Evolutionary conservation across 139 green algal species (phyloP).

Genomic region (Asterochloris sp.): DNA sequence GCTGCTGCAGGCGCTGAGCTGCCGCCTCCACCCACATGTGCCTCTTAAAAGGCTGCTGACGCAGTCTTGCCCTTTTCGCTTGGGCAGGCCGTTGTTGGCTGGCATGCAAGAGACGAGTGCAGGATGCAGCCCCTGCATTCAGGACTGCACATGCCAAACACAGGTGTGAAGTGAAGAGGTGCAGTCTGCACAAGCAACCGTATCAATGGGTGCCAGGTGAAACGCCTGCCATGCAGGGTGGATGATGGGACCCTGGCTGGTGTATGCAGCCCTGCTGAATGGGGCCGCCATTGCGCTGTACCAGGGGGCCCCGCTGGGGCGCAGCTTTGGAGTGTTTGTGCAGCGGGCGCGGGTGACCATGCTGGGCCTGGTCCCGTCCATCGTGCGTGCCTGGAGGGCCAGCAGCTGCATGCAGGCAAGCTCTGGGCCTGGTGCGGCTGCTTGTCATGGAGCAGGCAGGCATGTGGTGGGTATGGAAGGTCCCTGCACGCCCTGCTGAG

Average conservation of each 20-base stretch:
- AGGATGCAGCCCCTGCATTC: not conserved
- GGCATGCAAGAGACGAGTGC: no score
- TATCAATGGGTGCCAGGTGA: not conserved
- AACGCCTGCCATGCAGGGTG: conserved; percentile 70
- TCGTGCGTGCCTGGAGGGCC: conserved; percentile 54
- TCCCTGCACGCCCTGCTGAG: no score
- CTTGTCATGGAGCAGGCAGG: no score
- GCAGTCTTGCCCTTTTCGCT: no score
- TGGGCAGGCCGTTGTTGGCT: no score
- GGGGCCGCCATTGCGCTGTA: conserved; percentile 80
- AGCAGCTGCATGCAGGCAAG: conserved; percentile 50
- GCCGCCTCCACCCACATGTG: no score
- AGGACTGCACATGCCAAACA: not conserved
- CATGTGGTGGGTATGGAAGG: no score
- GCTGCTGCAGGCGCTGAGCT: no score
- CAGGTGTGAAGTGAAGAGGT: no score
- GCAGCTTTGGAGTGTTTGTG: conserved; percentile 78
- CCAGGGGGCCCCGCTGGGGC: conserved; percentile 62
- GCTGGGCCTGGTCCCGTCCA: conserved; percentile 75
- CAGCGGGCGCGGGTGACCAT: conserved; percentile 61
- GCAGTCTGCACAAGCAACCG: no score
- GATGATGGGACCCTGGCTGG: conserved; percentile 89
- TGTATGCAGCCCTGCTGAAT: conserved; percentile 86
- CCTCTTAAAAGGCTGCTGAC: no score
- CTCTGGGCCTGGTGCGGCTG: conserved; percentile 20